Base-by-base conservation (phyloP, 148 eudicot genomes). In the Vaccinium macrocarpon region DNA sequence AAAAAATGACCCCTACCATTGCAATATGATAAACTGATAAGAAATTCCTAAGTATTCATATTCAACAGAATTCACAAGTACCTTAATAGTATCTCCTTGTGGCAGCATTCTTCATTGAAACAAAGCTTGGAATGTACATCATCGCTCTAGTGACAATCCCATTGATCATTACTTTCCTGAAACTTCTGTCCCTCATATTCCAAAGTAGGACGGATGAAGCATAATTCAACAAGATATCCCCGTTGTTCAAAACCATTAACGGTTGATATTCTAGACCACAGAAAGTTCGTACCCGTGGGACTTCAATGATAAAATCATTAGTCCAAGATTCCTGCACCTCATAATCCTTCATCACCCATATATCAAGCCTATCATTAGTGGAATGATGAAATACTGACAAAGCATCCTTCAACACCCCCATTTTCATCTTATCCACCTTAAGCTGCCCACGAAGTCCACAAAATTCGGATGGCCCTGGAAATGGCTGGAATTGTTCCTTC, bases 261-360 rank as follows among this genome's bases (percentile, higher is more conserved):
- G 6, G 79, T 76, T 50, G 15, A 76, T 76, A 76, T 11, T n/a
- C 1, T 0, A 0, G 76, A 3, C 46, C 38, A 14, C 2, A 1
- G 12, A 5, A 42, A 2, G 5, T 2, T 38, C 4, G 5, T n/a
- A 11, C 14, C 27, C 27, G 4, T 76, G 92, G 90, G 85, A 87
- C 86, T 3, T 85, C 78, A 2, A 90, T 79, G 0, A 90, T 86
- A 1, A 88, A 78, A 56, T 79, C 80, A 64, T 79, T 50, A 0
- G 82, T 84, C 92, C 92, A 90, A 1, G 89, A 87, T n/a, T 85
- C 89, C 4, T 86, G 16, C n/a, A 85, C 87, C 1, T 84, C 90
- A 50, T 90, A 88, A 90, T 42, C 46, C 46, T 42, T 42, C 46
- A 42, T 88, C 42, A 88, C 89, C 92, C 92, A 90, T 2, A 90